Evolutionary conservation across 2,329 filamentous ascomycete genomes (phyloP).

Genomic region (Cercospora nicotianae): DNA sequence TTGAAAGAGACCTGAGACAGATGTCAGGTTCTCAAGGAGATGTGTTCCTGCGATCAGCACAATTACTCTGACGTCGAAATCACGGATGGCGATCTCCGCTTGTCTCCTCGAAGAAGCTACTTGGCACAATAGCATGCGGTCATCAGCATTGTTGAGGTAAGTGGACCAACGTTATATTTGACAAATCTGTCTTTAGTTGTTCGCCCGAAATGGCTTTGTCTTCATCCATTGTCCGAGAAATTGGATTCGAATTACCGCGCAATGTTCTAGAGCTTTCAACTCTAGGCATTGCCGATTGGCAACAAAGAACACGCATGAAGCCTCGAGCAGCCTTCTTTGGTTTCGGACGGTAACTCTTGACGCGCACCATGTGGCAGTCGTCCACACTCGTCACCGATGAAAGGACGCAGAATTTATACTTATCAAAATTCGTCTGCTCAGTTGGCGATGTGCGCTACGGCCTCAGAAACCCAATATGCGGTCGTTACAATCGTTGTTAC

Average conservation of each 20-base stretch:
- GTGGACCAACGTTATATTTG: constrained; percentile 1
- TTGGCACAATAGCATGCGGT: constrained; percentile 9
- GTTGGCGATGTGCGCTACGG: background rate
- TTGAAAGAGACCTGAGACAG: constrained; percentile 10
- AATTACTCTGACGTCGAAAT: background rate
- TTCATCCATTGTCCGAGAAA: constrained; percentile 13
- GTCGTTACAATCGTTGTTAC: background rate
- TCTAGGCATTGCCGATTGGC: constrained; percentile 4
- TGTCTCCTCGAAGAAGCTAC: background rate
- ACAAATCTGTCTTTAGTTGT: constrained; percentile 9
- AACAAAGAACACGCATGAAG: constrained; percentile 11
- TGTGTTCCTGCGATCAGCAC: background rate
- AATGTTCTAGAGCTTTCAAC: constrained; percentile 12
- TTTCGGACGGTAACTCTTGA: constrained; percentile 16
- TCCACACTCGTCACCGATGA: constrained; percentile 1
- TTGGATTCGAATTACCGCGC: constrained; percentile 4
- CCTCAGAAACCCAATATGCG: constrained; percentile 3
- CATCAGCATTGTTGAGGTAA: constrained; percentile 2
- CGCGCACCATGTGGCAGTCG: background rate
- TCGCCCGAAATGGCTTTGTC: constrained; percentile 14
- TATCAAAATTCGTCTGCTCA: constrained; percentile 6
- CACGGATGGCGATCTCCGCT: background rate
- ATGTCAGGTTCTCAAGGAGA: background rate
- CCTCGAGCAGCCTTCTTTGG: background rate
- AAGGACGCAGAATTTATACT: constrained; percentile 10